Evolutionary conservation across 306 rosid genomes (phyloP).

Genomic region (Vicia villosa): DNA sequence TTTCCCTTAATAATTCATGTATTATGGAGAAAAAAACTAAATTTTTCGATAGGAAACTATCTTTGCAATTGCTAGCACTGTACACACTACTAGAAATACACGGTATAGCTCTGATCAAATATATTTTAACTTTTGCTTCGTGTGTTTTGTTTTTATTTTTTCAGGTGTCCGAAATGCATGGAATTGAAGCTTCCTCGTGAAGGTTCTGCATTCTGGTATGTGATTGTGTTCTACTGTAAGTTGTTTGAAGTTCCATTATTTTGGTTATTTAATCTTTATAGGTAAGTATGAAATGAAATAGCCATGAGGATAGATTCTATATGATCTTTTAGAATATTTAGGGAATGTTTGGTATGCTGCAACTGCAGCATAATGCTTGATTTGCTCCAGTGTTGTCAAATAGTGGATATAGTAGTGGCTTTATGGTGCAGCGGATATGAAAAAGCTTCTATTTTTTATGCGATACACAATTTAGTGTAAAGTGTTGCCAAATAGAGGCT

Average conservation of each 20-base stretch:
- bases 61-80: conserved; percentile 8
- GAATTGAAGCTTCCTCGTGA: too few relatives aligned
- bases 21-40: background rate
- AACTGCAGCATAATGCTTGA: too few relatives aligned
- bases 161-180: conserved; percentile 93
- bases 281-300: background rate
- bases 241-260: too few relatives aligned
- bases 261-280: too few relatives aligned
- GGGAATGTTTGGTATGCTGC: background rate
- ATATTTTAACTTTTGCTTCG: background rate
- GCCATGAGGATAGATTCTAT: background rate
- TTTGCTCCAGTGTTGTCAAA: too few relatives aligned
- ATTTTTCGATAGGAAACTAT: background rate
- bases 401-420: background rate
- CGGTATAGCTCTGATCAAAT: too few relatives aligned
- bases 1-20: conserved; percentile 3
- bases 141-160: background rate
- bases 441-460: too few relatives aligned
- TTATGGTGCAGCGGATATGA: too few relatives aligned
- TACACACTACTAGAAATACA: too few relatives aligned
- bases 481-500: too few relatives aligned
- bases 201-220: too few relatives aligned
- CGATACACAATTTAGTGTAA: background rate
- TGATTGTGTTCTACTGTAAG: too few relatives aligned
- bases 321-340: background rate